Evolutionary conservation across 306 rosid species (phyloP), one percentile per base, ranked within the genome.

Genomic region (Vigna unguiculata): DNA sequence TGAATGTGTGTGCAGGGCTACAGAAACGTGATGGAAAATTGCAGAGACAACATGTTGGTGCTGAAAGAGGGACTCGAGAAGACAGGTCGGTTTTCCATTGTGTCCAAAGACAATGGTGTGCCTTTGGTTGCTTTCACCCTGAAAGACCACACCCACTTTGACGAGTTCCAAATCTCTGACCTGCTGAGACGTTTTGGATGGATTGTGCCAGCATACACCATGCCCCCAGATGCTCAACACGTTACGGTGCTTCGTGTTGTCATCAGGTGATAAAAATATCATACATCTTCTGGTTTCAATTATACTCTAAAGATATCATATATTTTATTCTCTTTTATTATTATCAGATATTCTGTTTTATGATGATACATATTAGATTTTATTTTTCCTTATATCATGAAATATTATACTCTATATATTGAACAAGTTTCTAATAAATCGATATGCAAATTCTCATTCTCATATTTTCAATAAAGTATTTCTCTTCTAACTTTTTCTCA

Each of bases 171-270:
- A 64, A 84, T 94, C 25, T 90, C 98, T 0, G 93, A 92, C 73
- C 20, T 80, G 59, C 54, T 94, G 34, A 72, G 96, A 9, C 96
- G 98, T 34, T 92, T 80, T 30, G 98, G 98, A 0, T 94, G 98
- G 98, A 94, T 94, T 3, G 96, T 94, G 40, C 98, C 98, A 0
- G 98, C 98, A 3, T 94, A 94, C 84, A 87, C 95, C 48, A 94
- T 94, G 98, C 96, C 98, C 0, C 90, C 98, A 0, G 89, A 94
- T 17, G 97, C 98, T 1, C 93, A 94, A 22, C 89, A 85, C 21
- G 62, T 94, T 45, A 94, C 98, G 0, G 98, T 94, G 54, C 83
- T 94, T 4, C 92, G 98, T 0, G 96, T 94, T 1, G 98, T 94
- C 17, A 90, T 94, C 60, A 76, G 98, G 55, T n/a, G n/a, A n/a